Percentiles rank a stretch among this genome's conserved stretches.
Evolutionary conservation across 169 alveolate species (phyloP).

Genomic region (Plasmodium vivax): DNA sequence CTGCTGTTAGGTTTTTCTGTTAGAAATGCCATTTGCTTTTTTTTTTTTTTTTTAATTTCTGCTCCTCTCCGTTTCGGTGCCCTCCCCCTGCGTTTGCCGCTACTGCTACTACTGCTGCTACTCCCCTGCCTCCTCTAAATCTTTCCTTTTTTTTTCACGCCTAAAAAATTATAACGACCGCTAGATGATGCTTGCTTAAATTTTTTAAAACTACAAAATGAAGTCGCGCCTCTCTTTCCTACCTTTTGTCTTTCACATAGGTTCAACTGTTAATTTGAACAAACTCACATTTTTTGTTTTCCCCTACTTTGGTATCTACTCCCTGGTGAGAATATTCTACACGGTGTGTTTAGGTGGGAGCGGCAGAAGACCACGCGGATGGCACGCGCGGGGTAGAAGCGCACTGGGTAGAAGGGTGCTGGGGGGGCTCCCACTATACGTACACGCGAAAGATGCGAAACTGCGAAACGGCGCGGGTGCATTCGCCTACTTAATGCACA

Average conservation of each 20-base stretch:
- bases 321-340: background rate
- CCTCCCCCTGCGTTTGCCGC: background rate
- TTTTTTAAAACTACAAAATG: background rate
- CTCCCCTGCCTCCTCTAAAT: background rate
- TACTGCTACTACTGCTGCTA: background rate
- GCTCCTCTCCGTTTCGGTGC: background rate
- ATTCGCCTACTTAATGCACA: background rate
- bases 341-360: background rate
- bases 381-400: background rate
- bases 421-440: background rate
- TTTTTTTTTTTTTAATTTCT: background rate
- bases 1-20: constrained; percentile 12
- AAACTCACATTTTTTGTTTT: background rate
- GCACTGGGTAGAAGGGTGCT: background rate
- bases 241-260: constrained; percentile 1
- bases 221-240: background rate
- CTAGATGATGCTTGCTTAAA: background rate
- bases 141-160: background rate
- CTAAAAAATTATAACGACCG: background rate
- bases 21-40: background rate
- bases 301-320: background rate
- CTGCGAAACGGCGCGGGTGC: background rate
- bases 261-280: background rate
- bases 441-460: background rate
- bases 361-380: background rate